Conservation (phyloP, 1,284 basidiomycete species). For the Apiotrichum siamense region DNA sequence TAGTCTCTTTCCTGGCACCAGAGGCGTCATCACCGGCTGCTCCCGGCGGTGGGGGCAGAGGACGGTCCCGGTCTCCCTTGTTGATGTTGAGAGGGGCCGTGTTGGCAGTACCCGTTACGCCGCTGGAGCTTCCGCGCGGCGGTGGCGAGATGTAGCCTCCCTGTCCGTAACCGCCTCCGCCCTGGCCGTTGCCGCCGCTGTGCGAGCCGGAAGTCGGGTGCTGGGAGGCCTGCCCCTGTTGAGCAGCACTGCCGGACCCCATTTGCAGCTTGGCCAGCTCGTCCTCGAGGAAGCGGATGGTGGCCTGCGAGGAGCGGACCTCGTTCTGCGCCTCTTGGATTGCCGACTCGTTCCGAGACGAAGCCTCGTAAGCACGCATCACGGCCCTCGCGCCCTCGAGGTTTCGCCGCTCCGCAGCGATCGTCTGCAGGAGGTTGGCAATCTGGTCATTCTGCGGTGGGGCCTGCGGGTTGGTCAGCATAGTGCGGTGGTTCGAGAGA, state of each 20-base stretch:
- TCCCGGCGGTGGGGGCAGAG: slow-evolving; percentile 7
- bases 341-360: slow-evolving; percentile 45
- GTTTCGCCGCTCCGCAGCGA: slow-evolving; percentile 44
- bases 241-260: neutral
- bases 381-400: slow-evolving; percentile 47
- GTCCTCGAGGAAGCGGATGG: slow-evolving; percentile 46
- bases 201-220: neutral
- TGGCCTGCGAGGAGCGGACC: slow-evolving; percentile 43
- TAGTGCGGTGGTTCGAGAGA: neutral
- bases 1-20: slow-evolving; percentile 19
- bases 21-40: neutral
- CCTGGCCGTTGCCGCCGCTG: neutral
- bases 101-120: neutral
- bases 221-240: neutral
- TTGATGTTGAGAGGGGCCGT: slow-evolving; percentile 7
- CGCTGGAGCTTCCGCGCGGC: neutral
- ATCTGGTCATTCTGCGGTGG: slow-evolving; percentile 26
- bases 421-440: slow-evolving; percentile 39
- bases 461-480: slow-evolving; percentile 10
- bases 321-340: slow-evolving; percentile 48
- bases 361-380: slow-evolving; percentile 45
- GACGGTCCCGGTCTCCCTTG: slow-evolving; percentile 6
- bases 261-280: slow-evolving; percentile 44
- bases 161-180: neutral
- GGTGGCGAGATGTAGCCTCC: neutral